A percentile compares a stretch with the other conserved stretches of the same genome.
These are phyloP conservation scores for Grigorovia yakushimaensis DNA, from an alignment of 805 yeast genomes.

Conservation along the genomic window DNA sequence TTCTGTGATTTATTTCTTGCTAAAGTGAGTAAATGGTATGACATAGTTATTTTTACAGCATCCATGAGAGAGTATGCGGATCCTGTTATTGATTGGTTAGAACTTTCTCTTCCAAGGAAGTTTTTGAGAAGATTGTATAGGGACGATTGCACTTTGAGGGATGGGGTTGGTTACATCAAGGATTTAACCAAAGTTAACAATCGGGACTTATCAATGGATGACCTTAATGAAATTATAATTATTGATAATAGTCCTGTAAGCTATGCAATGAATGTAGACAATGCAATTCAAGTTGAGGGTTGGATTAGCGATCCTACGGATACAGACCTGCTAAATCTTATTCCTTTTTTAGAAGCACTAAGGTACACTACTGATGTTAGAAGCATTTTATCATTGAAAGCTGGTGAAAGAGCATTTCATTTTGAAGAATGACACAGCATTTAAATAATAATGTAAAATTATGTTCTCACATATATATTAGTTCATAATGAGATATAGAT, in stretches of 20 bases:
- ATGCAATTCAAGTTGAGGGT: constrained; percentile 90
- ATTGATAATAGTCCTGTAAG: constrained; percentile 92
- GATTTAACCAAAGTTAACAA: constrained; percentile 35
- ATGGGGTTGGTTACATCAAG: constrained; percentile 80
- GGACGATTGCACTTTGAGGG: constrained; percentile 63
- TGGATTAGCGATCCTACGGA: constrained; percentile 98
- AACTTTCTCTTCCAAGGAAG: constrained; percentile 42
- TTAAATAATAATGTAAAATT: no score
- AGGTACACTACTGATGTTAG: constrained; percentile 80
- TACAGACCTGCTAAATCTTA: constrained; percentile 63
- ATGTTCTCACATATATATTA: no score
- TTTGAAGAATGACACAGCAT: neutral
- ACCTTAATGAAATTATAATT: constrained; percentile 49
- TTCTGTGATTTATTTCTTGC: constrained; percentile 76
- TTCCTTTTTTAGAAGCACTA: constrained; percentile 55
- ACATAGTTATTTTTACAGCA: constrained; percentile 87
- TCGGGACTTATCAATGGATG: constrained; percentile 12
- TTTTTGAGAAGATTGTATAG: constrained; percentile 63
- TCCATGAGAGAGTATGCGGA: constrained; percentile 93
- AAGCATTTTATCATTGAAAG: constrained; percentile 59
- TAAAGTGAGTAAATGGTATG: constrained; percentile 78
- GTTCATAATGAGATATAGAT: no score
- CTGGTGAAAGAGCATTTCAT: constrained; percentile 37
- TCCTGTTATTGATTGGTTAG: constrained; percentile 90
- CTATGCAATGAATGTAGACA: constrained; percentile 71